Conservation (phyloP, 2,329 filamentous ascomycete genomes). For the Aspergillus candidus region DNA sequence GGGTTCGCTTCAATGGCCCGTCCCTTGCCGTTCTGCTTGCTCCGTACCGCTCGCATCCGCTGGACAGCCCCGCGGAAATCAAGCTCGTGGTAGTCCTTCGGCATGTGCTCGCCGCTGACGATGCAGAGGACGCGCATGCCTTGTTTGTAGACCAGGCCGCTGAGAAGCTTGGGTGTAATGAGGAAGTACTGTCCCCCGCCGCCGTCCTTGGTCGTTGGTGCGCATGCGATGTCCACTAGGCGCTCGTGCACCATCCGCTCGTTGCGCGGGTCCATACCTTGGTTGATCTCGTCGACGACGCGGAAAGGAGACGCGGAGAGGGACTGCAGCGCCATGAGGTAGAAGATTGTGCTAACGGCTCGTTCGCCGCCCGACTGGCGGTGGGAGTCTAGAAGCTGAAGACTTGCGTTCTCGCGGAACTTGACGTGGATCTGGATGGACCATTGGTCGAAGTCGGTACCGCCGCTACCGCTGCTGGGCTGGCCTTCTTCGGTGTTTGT, state of each 20-base stretch:
- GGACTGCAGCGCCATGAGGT: constrained; percentile 94
- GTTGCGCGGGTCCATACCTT: constrained; percentile 98
- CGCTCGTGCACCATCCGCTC: constrained; percentile 97
- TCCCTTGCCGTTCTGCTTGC: constrained; percentile 13
- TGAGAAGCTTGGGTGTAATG: constrained; percentile 92
- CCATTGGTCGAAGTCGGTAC: constrained; percentile 88
- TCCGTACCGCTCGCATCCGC: constrained; percentile 28
- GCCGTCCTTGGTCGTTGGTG: constrained; percentile 46
- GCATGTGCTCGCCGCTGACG: constrained; percentile 69
- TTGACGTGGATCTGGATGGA: constrained; percentile 90
- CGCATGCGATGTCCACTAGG: constrained; percentile 95
- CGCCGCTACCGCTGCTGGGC: constrained; percentile 23
- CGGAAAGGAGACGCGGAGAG: constrained; percentile 93
- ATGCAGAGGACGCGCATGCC: constrained; percentile 95
- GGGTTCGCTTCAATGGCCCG: constrained; percentile 6
- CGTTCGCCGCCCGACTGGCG: constrained; percentile 95
- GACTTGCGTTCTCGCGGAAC: constrained; percentile 78
- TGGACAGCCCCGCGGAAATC: constrained; percentile 34
- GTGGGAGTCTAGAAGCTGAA: constrained; percentile 82
- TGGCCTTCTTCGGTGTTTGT: constrained; percentile 5
- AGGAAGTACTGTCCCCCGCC: constrained; percentile 78
- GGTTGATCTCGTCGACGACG: constrained; percentile 98
- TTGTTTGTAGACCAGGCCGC: constrained; percentile 74
- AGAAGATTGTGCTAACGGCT: constrained; percentile 96
- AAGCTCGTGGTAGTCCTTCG: constrained; percentile 31